A percentile compares a stretch with the other conserved stretches of the same genome.
These are phyloP conservation scores for Penicillium decumbens DNA, from an alignment of 2,329 filamentous ascomycete species.

Conservation along the genomic window DNA sequence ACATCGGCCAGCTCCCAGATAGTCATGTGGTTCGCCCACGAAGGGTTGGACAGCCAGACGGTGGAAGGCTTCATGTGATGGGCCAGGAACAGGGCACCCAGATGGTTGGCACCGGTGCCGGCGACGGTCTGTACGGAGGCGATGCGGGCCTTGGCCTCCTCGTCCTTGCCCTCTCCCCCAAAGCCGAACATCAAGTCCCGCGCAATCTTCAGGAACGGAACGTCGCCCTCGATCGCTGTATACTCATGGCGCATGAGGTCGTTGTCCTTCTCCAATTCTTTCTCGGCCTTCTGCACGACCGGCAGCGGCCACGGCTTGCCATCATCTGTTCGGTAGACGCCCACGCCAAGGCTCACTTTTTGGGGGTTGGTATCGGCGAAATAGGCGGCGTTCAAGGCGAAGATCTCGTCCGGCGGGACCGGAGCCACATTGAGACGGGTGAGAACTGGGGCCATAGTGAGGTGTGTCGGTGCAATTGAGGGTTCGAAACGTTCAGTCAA, in stretches of 20 bases:
- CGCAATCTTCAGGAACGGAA: conserved; percentile 77
- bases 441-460: conserved; percentile 29
- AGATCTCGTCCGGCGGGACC: conserved; percentile 86
- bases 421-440: conserved; percentile 58
- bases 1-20: conserved; percentile 78
- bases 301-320: conserved; percentile 96
- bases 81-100: conserved; percentile 84
- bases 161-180: conserved; percentile 51
- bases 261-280: conserved; percentile 70
- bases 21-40: conserved; percentile 96
- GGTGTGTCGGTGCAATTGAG: not conserved
- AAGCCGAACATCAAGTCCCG: conserved; percentile 72
- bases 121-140: conserved; percentile 89
- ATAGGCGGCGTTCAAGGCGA: conserved; percentile 81
- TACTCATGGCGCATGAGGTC: conserved; percentile 95
- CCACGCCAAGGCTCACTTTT: conserved; percentile 88
- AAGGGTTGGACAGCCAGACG: conserved; percentile 88
- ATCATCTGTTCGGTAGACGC: conserved; percentile 85
- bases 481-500: not conserved
- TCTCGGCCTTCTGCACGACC: conserved; percentile 78
- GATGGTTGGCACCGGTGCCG: conserved; percentile 87
- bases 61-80: conserved; percentile 72
- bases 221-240: conserved; percentile 83
- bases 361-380: conserved; percentile 64
- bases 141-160: conserved; percentile 43